Evolutionary conservation across 2,329 filamentous ascomycete genomes (phyloP).

Genomic region (Mycogone perniciosa): DNA sequence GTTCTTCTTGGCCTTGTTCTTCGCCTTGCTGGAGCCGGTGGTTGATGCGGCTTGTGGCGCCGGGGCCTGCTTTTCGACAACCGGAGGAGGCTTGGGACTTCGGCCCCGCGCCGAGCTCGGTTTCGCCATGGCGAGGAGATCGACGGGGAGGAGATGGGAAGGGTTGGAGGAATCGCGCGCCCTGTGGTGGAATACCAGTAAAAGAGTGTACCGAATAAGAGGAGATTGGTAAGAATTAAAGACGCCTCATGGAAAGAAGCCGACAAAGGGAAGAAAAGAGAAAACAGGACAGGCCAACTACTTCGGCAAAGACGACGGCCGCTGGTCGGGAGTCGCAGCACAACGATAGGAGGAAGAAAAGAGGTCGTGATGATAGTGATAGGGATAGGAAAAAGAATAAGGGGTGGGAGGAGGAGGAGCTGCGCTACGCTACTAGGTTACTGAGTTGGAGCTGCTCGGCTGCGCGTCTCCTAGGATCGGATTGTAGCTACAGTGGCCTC

Average conservation of each 20-base stretch:
- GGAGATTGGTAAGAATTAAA: conserved; percentile 11
- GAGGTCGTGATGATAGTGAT: conserved; percentile 7
- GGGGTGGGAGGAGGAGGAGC: conserved; percentile 11
- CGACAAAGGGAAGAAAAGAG: conserved; percentile 9
- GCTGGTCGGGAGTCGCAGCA: conserved; percentile 7
- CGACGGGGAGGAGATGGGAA: conserved; percentile 2
- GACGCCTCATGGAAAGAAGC: conserved; percentile 9
- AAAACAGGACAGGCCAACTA: conserved; percentile 9
- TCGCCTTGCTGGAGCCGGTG: conserved; percentile 24
- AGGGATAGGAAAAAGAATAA: conserved; percentile 14
- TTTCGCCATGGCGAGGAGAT: conserved; percentile 26
- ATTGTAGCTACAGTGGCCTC: conserved; percentile 36
- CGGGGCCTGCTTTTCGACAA: conserved; percentile 14
- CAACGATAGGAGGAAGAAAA: conserved; percentile 16
- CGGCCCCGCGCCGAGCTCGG: conserved; percentile 29
- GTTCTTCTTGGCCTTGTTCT: conserved; percentile 32
- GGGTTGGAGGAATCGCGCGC: conserved; percentile 5
- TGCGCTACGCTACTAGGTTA: conserved; percentile 2
- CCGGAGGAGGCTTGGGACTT: conserved; percentile 29
- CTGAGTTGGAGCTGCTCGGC: conserved; percentile 13
- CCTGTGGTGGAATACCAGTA: not conserved
- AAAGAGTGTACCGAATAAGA: conserved; percentile 12
- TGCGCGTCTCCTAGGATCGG: conserved; percentile 24
- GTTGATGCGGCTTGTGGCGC: conserved; percentile 6
- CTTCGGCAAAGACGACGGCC: conserved; percentile 7